Evolutionary conservation across 257 asterid genomes (phyloP).

Genomic region (Galeopsis tetrahit): DNA sequence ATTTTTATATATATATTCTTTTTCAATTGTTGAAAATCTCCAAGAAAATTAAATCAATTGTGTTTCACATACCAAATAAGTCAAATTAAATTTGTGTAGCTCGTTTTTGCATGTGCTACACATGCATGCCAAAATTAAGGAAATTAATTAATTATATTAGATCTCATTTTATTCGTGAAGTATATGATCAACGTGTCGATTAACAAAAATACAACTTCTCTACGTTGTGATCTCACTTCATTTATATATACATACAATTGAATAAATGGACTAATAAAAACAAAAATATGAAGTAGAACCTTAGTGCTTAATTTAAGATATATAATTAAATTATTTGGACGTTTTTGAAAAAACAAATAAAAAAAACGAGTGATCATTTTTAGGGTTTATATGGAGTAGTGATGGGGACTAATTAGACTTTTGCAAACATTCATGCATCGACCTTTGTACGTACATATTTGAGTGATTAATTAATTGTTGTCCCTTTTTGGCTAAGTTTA

Average conservation of each 20-base stretch:
- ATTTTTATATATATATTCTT: not conserved
- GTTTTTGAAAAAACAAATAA: not conserved
- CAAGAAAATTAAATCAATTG: not conserved
- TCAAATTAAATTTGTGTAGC: not conserved
- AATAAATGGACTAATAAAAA: not conserved
- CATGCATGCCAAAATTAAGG: not conserved
- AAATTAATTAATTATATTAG: not conserved
- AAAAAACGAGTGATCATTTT: not conserved
- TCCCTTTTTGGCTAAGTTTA: conserved; percentile 10
- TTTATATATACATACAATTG: not conserved
- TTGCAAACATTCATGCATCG: conserved; percentile 13
- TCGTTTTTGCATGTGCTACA: conserved; percentile 11
- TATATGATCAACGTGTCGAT: not conserved
- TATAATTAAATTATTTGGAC: not conserved
- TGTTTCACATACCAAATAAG: not conserved
- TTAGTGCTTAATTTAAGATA: too few relatives aligned
- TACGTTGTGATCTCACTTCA: not conserved
- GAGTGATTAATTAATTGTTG: conserved; percentile 24
- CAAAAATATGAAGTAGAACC: too few relatives aligned
- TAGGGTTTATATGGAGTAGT: not conserved
- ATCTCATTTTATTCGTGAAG: not conserved
- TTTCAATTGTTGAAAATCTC: not conserved
- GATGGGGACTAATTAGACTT: conserved; percentile 15
- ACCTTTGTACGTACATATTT: conserved; percentile 17
- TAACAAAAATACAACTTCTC: not conserved